Evolutionary conservation across 2,329 filamentous ascomycete genomes (phyloP).

Genomic region (Stagonosporopsis rhizophila): DNA sequence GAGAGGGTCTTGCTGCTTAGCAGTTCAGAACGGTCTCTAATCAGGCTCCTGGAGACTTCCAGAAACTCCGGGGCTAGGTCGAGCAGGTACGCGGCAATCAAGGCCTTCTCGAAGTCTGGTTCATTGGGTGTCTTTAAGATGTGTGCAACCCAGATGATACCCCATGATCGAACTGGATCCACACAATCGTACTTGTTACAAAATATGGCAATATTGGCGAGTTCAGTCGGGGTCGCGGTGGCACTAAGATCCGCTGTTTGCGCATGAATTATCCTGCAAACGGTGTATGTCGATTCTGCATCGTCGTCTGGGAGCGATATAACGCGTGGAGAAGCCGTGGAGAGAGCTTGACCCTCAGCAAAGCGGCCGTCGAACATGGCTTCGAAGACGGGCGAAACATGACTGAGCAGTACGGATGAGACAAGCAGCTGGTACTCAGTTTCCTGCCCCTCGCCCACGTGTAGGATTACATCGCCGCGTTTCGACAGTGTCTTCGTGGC

Average conservation of each 20-base stretch:
- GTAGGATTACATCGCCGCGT: background rate
- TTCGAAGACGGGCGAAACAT: background rate
- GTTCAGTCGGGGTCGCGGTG: too few species aligned
- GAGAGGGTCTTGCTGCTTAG: background rate
- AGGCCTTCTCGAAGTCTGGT: background rate
- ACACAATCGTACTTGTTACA: slow-evolving; percentile 25
- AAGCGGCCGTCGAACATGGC: slow-evolving; percentile 4
- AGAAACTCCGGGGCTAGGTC: background rate
- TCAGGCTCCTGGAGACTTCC: background rate
- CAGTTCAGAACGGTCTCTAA: background rate
- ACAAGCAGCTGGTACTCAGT: slow-evolving; percentile 1
- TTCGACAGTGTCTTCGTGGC: background rate
- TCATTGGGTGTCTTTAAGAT: background rate
- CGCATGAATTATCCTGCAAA: background rate
- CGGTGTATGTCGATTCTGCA: background rate
- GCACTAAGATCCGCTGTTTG: background rate
- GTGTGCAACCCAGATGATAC: slow-evolving; percentile 12
- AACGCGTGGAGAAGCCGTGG: background rate
- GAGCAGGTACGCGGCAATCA: background rate
- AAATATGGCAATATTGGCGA: too few species aligned
- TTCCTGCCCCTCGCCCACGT: background rate
- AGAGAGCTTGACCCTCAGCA: background rate
- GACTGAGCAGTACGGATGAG: background rate
- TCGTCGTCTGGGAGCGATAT: background rate
- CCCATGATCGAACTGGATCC: slow-evolving; percentile 21